Base-by-base conservation (phyloP, 2,329 filamentous ascomycete genomes). In the Alternaria conjuncta region DNA sequence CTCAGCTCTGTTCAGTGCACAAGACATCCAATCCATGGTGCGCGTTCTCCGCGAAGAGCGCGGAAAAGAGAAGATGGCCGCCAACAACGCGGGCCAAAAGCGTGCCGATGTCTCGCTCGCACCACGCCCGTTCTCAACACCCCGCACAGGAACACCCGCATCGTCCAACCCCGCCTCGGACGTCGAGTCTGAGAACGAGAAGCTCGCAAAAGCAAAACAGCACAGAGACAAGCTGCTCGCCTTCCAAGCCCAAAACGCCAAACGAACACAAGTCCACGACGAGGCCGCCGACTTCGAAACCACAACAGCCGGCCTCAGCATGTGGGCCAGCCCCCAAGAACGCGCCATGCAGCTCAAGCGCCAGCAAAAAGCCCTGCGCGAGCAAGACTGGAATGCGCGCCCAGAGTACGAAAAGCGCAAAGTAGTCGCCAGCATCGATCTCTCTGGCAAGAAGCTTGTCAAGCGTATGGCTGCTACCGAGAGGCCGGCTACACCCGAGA, bases 371-470 rank as follows among this genome's bases (percentile, higher is more conserved):
- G 83, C 94, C 4, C 81, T 97, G 70, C 84, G 93, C 6, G 93
- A 97, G 80, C 90, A 96, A 85, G 92, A 97, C 73, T 96, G 94
- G 89, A 92, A 91, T 70, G 90, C 91, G 5, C 84, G 87, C 55
- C 93, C 94, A 0, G 94, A 96, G 66, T 97, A 94, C 79, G 94
- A 97, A 82, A 97, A 95, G 85, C 87, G 92, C 62, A 88, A 87
- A 71, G 90, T 96, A 64, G 91, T 97, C 1, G 87, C 96, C 69
- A 95, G 92, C 74, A 92, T 97, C 64, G 93, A 97, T 76, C 82
- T 97, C 1, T 89, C 90, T 9, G 90, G 90, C 0, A 90, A 91
- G 18, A 94, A 90, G 71, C 88, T 97, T 3, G 89, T 96, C 5
- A 88, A 87, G 63, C 88, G 88, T 70, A 92, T 92, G 86, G 87